Evolutionary conservation across 352 stramenopile genomes (phyloP).

Genomic region (Achlya hypogyna): DNA sequence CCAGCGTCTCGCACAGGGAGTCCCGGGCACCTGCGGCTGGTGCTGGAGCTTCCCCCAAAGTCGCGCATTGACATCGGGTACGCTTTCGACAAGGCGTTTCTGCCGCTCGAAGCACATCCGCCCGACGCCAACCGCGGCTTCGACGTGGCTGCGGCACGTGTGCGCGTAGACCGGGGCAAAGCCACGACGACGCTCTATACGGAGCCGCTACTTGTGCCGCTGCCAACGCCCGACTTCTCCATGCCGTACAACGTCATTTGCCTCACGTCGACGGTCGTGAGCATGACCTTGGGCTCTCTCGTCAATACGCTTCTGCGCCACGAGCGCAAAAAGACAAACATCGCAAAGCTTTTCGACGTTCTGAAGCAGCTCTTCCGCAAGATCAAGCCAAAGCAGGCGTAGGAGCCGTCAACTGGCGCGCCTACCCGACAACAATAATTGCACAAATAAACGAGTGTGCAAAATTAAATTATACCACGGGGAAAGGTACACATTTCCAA

Average conservation of each 20-base stretch:
- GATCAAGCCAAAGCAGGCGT: constrained; percentile 1
- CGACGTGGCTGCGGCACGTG: constrained; percentile 30
- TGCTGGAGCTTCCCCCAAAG: constrained; percentile 36
- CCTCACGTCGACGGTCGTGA: constrained; percentile 82
- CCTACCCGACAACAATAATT: too few species aligned
- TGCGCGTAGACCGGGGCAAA: constrained; percentile 16
- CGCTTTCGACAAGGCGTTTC: constrained; percentile 75
- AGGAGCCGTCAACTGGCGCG: too few species aligned
- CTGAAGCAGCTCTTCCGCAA: background rate
- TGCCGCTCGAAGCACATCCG: constrained; percentile 72
- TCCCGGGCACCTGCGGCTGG: constrained; percentile 51
- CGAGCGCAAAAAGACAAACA: constrained; percentile 15
- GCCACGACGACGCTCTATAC: constrained; percentile 42
- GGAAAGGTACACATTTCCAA: too few species aligned
- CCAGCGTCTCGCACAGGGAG: constrained; percentile 44
- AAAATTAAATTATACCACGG: too few species aligned
- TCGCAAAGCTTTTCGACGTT: constrained; percentile 8
- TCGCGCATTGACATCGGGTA: constrained; percentile 40
- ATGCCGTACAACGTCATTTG: constrained; percentile 90
- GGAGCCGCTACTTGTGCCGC: constrained; percentile 66
- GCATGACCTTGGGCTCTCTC: constrained; percentile 78
- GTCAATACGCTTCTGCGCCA: constrained; percentile 63
- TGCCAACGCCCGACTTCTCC: constrained; percentile 83
- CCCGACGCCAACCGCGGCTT: constrained; percentile 82
- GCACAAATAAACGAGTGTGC: too few species aligned